Base-by-base conservation (phyloP, 129 eudicot species). In the Heracleum sosnowskyi region DNA sequence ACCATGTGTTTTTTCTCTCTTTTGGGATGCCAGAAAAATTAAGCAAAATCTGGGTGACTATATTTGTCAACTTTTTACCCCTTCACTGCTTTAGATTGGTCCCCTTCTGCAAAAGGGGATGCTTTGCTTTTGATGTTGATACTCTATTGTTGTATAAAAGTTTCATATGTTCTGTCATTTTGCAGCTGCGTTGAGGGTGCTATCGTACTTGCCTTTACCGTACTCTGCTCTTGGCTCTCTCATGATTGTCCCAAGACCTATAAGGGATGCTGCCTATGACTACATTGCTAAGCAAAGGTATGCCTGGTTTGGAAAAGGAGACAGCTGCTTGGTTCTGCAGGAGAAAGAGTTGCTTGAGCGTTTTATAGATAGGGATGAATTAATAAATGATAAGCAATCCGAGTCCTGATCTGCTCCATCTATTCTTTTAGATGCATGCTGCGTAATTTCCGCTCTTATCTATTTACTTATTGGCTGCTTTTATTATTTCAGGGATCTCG, bases 341-440 rank as follows among this genome's bases (percentile, higher is more conserved):
- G 99, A 96, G 72, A 84, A 80, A n/a, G 97, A 90, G 78, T 69
- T 96, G 83, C 96, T 96, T 22, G 96, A 89, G 74, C 90, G 99
- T 80, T 92, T 96, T 78, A 78, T 96, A 44, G 99, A 92, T 77
- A 83, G 92, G 83, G 93, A 96, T 47, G 99, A 96, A 82, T 75
- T 90, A 37, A 57, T 90, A 35, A 84, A 84, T 69, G 85, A 85
- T 40, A 84, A 76, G 60, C 79, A 79, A 77, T 81, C 86, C 3
- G 79, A 86, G 35, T 33, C 77, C 71, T 85, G 76, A 80, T 75
- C 60, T 63, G 73, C 76, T 69, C 31, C 36, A 11, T 73, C 64
- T 33, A 5, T 49, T 69, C 73, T 26, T 76, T 66, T 64, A 18
- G 63, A 71, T 46, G 46, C 80, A 40, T 11, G 62, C 33, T 6